A percentile compares a stretch with the other conserved stretches of the same genome.
Conservation (phyloP, 2,329 filamentous ascomycete genomes). For the Elsinoe ampelina region DNA sequence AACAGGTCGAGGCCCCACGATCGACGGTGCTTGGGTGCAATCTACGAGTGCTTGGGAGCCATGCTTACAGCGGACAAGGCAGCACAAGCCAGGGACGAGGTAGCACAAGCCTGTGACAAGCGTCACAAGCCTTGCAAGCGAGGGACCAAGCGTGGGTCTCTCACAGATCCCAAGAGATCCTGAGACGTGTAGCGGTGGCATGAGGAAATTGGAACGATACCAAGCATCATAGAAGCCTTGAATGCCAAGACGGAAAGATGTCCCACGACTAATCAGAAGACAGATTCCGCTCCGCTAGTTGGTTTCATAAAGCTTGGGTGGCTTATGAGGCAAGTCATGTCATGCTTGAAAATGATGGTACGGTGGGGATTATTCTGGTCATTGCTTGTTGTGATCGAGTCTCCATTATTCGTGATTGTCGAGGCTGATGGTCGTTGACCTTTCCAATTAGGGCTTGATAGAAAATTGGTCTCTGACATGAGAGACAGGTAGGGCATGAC, state of each 20-base stretch:
- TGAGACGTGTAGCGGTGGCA: not conserved
- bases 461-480: no score
- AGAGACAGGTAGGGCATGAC: no score
- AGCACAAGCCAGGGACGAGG: not conserved
- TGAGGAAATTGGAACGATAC: not conserved
- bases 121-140: not conserved
- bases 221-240: not conserved
- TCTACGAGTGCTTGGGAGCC: no score
- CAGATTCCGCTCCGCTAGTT: slow-evolving; percentile 3
- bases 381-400: not conserved
- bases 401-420: no score
- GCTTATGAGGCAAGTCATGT: not conserved
- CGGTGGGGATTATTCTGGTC: not conserved
- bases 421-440: no score
- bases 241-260: not conserved
- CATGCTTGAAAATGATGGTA: not conserved
- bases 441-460: no score
- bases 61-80: not conserved
- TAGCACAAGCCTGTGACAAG: not conserved
- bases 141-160: no score
- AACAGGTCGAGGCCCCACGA: slow-evolving; percentile 7
- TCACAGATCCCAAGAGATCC: no score
- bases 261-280: not conserved
- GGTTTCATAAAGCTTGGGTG: slow-evolving; percentile 10
- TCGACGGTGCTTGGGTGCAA: not conserved